phyloP scores from a whole-genome alignment of 208 protist genomes.

The Novymonas esmeraldas region DNA sequence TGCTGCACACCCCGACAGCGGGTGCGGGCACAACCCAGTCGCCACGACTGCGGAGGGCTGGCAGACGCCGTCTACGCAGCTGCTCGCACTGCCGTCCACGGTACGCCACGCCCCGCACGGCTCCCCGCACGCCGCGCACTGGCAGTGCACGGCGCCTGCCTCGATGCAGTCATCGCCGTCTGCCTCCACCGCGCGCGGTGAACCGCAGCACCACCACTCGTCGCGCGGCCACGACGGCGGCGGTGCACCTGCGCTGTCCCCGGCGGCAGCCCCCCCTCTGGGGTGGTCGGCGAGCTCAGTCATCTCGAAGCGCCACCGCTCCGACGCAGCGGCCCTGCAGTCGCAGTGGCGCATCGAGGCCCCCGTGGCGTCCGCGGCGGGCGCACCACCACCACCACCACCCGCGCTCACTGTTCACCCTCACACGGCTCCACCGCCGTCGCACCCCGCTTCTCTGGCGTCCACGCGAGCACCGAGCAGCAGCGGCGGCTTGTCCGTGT shows the following conservation, averaged over 20 bases:
- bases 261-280: conserved; percentile 31
- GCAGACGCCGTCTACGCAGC: conserved; percentile 2
- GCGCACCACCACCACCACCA: not conserved
- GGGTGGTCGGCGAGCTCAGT: conserved; percentile 60
- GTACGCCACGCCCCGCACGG: not conserved
- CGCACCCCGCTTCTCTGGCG: not conserved
- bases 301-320: conserved; percentile 42
- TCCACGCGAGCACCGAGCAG: not conserved
- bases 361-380: not conserved
- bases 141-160: not conserved
- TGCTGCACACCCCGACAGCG: too few relatives aligned
- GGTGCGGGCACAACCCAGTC: not conserved
- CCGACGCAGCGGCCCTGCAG: conserved; percentile 1
- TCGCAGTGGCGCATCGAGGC: not conserved
- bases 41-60: not conserved
- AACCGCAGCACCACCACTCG: conserved; percentile 1
- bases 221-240: conserved; percentile 11
- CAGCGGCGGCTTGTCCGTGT: not conserved
- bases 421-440: not conserved
- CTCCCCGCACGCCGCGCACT: not conserved
- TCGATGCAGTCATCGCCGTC: not conserved
- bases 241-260: not conserved
- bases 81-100: not conserved
- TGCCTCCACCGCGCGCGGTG: not conserved
- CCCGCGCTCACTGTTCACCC: not conserved